Evolutionary conservation across 2,329 filamentous ascomycete species (phyloP).

Genomic region (Xylariaceae sp.): DNA sequence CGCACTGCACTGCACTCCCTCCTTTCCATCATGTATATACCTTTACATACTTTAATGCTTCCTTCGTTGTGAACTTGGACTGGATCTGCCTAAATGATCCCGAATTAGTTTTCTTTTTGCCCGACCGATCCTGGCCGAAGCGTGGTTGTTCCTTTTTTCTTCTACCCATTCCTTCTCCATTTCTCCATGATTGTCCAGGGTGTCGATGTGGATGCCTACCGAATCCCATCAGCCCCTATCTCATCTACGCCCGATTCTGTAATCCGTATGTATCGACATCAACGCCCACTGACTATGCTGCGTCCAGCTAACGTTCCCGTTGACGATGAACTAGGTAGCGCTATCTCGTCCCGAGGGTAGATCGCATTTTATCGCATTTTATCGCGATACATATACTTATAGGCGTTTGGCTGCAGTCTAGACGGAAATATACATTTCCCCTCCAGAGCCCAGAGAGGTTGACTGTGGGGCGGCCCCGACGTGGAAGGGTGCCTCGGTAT

Average conservation of each 20-base stretch:
- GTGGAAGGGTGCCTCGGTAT: neutral
- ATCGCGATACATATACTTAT: neutral
- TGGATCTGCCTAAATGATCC: neutral
- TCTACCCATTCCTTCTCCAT: neutral
- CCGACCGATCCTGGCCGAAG: neutral
- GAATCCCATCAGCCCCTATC: neutral
- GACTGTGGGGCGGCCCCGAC: neutral
- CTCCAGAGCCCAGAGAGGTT: neutral
- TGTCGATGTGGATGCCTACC: neutral
- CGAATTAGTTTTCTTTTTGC: neutral
- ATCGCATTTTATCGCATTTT: neutral
- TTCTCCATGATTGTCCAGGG: neutral
- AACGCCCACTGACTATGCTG: neutral
- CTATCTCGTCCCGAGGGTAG: neutral
- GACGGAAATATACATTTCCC: neutral
- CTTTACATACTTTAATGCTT: neutral
- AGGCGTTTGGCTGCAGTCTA: neutral
- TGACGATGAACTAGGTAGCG: neutral
- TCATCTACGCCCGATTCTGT: neutral
- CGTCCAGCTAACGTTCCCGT: neutral
- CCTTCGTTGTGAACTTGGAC: neutral
- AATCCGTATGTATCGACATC: neutral
- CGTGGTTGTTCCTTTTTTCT: too few species aligned
- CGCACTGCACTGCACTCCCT: neutral
- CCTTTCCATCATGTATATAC: neutral